Conservation (phyloP, 805 yeast genomes). For the Hanseniaspora guilliermondii region DNA sequence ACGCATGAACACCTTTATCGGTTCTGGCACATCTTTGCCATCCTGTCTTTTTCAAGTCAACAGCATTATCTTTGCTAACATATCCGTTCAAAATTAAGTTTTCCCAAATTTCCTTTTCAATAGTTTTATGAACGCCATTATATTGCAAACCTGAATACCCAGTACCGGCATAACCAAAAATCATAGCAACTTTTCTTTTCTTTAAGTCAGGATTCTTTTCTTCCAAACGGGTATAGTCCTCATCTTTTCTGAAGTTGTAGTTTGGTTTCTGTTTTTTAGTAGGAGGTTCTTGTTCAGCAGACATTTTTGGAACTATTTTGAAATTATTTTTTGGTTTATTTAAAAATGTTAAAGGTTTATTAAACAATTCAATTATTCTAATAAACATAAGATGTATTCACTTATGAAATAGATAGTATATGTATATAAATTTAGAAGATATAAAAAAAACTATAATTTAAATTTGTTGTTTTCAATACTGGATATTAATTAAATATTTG, state of each 20-base stretch:
- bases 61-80: constrained; percentile 70
- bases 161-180: constrained; percentile 91
- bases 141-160: constrained; percentile 95
- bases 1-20: constrained; percentile 96
- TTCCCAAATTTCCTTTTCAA: constrained; percentile 75
- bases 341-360: neutral
- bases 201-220: constrained; percentile 59
- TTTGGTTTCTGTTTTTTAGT: constrained; percentile 16
- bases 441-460: too few species aligned
- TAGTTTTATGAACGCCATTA: constrained; percentile 77
- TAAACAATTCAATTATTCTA: neutral
- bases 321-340: neutral
- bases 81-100: constrained; percentile 85
- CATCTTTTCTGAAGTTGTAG: constrained; percentile 15
- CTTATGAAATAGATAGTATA: too few species aligned
- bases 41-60: constrained; percentile 75
- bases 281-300: constrained; percentile 1
- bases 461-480: too few species aligned
- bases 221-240: constrained; percentile 32
- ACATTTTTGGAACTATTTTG: neutral
- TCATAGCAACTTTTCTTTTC: constrained; percentile 76
- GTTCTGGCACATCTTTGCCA: constrained; percentile 81
- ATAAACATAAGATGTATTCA: neutral
- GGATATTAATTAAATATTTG: too few species aligned
- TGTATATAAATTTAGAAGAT: too few species aligned